Evolutionary conservation across 2,329 filamentous ascomycete species (phyloP), one percentile per base, ranked within the genome.

Genomic region (Trichoderma polysporum): DNA sequence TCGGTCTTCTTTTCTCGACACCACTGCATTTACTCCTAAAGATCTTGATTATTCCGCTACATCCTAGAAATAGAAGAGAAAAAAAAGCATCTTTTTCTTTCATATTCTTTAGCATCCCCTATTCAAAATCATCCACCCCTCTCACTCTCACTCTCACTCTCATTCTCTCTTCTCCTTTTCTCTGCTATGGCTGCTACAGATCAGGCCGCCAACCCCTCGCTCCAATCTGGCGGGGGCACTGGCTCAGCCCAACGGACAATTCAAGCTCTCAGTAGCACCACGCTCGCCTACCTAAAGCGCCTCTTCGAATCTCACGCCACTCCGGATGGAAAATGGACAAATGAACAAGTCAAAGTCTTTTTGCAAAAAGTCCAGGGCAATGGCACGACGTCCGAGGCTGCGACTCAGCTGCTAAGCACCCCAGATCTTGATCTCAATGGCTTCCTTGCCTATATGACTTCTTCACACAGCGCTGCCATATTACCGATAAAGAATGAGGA

Each of bases 371-470:
- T 81, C 27, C 85, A 87, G 73, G 80, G 81, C 45, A 80, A 81
- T 41, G 75, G 70, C 41, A 74, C 69, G 37, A 68, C 79, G 22
- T 76, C 73, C n/a, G 66, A 69, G 9, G 69, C 73, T 12, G 70
- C 74, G 33, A 61, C 70, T n/a, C 70, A 69, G 8, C 69, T 76
- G 35, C 72, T 77, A n/a, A 66, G 71, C 22, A 60, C 70, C 29
- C 69, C 74, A 13, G 77, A 79, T 15, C 75, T 86, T 70, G 82
- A 84, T 67, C 79, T 86, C 52, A 73, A 76, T 52, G 79, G 74
- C 65, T 88, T 88, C 71, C 72, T 87, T 31, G 72, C 73, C n/a
- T 88, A 86, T 77, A 87, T 88, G 83, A 82, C 81, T 3, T 87
- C 85, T 29, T 69, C 80, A 3, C 79, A 80, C 13, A 78, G 81